Conservation (phyloP, 2,329 filamentous ascomycete species). For the Penicillium capsulatum region DNA sequence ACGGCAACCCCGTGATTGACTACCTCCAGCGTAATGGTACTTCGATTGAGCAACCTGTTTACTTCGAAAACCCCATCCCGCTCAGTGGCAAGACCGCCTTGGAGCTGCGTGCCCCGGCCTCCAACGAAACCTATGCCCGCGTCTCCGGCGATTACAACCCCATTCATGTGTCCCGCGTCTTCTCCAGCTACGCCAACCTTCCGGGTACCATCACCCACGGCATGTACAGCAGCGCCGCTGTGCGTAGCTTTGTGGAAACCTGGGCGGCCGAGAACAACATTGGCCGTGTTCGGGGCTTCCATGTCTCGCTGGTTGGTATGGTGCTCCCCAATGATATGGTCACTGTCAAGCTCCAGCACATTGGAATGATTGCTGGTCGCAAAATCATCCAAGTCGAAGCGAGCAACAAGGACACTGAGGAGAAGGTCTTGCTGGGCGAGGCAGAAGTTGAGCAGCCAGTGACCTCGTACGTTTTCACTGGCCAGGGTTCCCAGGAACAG, state of each 20-base stretch:
- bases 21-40: constrained; percentile 89
- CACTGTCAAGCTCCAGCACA: constrained; percentile 89
- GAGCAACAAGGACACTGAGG: constrained; percentile 90
- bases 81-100: constrained; percentile 88
- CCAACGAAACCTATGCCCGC: constrained; percentile 95
- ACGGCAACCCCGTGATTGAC: constrained; percentile 94
- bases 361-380: constrained; percentile 94
- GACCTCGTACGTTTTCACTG: constrained; percentile 95
- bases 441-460: constrained; percentile 97
- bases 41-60: constrained; percentile 89
- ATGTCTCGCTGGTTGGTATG: constrained; percentile 96
- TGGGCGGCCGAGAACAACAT: constrained; percentile 99
- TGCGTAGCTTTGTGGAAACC: constrained; percentile 92
- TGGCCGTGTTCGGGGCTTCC: constrained; percentile 94
- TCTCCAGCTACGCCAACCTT: constrained; percentile 90
- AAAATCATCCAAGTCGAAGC: constrained; percentile 99
- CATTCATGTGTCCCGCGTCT: constrained; percentile 95
- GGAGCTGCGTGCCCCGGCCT: constrained; percentile 82
- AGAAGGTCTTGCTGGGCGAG: constrained; percentile 91
- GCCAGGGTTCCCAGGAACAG: constrained; percentile 96
- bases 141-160: constrained; percentile 99
- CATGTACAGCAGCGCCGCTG: constrained; percentile 98
- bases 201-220: constrained; percentile 97
- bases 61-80: constrained; percentile 96
- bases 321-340: constrained; percentile 95